A percentile compares a stretch with the other conserved stretches of the same genome.
Conservation (phyloP, 345 rosid genomes). For the Trapa bicornis region DNA sequence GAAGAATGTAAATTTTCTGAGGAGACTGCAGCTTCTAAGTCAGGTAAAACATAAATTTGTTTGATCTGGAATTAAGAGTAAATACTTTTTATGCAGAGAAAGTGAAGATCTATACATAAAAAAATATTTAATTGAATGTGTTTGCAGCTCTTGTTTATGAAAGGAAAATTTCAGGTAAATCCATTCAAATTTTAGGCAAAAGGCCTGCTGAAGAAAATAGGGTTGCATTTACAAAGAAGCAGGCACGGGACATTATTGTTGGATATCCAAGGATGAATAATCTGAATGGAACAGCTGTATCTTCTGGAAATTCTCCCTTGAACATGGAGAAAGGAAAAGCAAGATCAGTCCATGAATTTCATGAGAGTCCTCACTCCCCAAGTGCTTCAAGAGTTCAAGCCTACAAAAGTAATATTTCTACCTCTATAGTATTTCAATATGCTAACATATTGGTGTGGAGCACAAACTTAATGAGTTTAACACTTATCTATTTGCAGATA, state of each 20-base stretch:
- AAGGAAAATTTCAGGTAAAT: conserved; percentile 31
- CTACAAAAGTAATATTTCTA: conserved; percentile 32
- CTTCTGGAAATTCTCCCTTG: conserved; percentile 47
- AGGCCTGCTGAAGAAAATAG: conserved; percentile 44
- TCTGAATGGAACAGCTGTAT: conserved; percentile 20
- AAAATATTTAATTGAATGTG: conserved; percentile 10
- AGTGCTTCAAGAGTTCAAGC: conserved; percentile 32
- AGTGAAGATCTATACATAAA: background rate
- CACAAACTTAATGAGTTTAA: background rate
- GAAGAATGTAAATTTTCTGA: conserved; percentile 84
- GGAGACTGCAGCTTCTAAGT: conserved; percentile 54
- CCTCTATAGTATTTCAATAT: background rate
- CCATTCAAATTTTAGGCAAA: conserved; percentile 32
- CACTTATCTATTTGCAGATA: conserved; percentile 33
- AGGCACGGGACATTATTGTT: conserved; percentile 36
- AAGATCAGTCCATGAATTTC: conserved; percentile 29
- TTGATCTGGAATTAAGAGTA: background rate
- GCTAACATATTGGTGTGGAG: background rate
- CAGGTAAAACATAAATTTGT: conserved; percentile 27
- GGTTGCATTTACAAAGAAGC: conserved; percentile 44
- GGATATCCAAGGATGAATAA: conserved; percentile 52
- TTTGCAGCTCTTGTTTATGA: conserved; percentile 42
- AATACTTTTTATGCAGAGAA: background rate
- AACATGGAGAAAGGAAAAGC: conserved; percentile 48
- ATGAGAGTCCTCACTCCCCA: conserved; percentile 35